Percentiles rank a stretch among this genome's conserved stretches.
Conservation (phyloP, 257 asterid genomes). For the Nicotiana knightiana region DNA sequence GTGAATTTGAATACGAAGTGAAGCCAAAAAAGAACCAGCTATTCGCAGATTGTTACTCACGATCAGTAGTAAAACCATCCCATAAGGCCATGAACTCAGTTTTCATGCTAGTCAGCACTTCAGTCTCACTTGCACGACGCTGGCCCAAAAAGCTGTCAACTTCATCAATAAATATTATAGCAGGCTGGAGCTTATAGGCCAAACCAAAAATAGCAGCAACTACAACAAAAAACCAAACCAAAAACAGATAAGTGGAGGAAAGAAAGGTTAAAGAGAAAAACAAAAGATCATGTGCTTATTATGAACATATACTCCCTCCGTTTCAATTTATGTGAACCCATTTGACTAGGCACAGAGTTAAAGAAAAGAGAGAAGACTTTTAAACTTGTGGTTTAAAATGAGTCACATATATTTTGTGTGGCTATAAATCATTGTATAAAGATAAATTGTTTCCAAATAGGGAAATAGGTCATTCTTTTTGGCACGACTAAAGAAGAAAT, state of each 20-base stretch:
- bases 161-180: constrained; percentile 91
- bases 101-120: constrained; percentile 82
- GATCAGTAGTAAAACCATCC: constrained; percentile 98
- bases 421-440: too few species aligned
- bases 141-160: constrained; percentile 96
- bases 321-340: too few species aligned
- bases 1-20: neutral
- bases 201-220: constrained; percentile 93
- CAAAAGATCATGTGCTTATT: neutral
- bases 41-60: constrained; percentile 32
- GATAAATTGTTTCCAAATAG: too few species aligned
- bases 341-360: too few species aligned
- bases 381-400: too few species aligned
- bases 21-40: neutral
- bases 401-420: too few species aligned
- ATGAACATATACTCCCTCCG: neutral
- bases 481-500: too few species aligned
- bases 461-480: too few species aligned
- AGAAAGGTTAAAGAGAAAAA: neutral
- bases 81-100: constrained; percentile 98
- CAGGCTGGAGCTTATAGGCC: constrained; percentile 95
- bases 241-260: neutral
- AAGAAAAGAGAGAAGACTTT: too few species aligned
- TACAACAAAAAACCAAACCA: constrained; percentile 20
- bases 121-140: constrained; percentile 71